These are phyloP conservation scores for Dunaliella sp. DNA, from an alignment of 139 green algal species.

Conservation along the genomic window DNA sequence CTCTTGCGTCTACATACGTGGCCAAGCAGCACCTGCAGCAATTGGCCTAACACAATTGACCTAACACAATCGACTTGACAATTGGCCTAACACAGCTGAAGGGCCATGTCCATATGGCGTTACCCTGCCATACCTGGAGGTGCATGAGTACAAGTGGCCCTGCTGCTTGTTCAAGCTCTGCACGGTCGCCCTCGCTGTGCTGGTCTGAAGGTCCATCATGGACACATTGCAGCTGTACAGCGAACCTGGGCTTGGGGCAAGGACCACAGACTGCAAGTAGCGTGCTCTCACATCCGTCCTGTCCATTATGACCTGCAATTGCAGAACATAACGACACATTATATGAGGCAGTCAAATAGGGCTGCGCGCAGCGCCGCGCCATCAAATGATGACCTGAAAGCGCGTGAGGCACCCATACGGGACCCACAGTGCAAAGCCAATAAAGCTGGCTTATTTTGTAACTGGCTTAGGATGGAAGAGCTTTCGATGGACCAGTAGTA, in stretches of 20 bases:
- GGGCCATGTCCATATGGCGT: no score
- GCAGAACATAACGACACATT: no score
- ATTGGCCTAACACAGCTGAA: no score
- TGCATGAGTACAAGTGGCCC: background rate
- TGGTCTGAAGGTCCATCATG: constrained; percentile 7
- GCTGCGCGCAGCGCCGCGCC: no score
- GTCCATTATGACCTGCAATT: background rate
- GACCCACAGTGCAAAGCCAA: no score
- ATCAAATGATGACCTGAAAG: no score
- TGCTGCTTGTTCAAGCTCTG: background rate
- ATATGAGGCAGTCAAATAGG: no score
- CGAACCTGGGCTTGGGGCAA: background rate
- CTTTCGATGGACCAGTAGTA: no score
- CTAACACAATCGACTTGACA: background rate
- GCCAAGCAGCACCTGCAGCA: background rate
- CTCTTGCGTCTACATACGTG: no score
- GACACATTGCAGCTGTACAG: background rate
- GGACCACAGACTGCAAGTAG: background rate
- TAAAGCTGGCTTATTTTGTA: no score
- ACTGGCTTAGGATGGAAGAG: no score
- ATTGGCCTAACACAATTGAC: background rate
- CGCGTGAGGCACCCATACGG: no score
- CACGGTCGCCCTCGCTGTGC: background rate
- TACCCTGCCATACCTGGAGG: background rate
- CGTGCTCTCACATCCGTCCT: background rate